Evolutionary conservation across 768 basidiomycete species (phyloP).

Genomic region (Lentinula sp.): DNA sequence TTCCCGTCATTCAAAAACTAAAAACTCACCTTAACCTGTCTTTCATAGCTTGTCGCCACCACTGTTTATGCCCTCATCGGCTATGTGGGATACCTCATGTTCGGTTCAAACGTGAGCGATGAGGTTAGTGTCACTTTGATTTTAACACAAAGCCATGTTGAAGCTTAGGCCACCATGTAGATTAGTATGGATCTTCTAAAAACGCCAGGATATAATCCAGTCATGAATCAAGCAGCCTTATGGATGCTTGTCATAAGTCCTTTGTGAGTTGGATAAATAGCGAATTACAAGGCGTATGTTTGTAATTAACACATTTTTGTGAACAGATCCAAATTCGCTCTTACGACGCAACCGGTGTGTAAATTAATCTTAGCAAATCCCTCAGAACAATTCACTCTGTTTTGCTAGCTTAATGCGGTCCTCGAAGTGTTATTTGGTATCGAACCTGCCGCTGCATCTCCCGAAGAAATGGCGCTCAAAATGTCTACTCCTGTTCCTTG

Average conservation of each 20-base stretch:
- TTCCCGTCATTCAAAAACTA: neutral
- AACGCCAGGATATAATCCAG: conserved; percentile 65
- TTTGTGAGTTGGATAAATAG: conserved; percentile 36
- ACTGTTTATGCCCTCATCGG: conserved; percentile 64
- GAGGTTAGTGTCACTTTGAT: conserved; percentile 45
- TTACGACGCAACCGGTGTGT: conserved; percentile 75
- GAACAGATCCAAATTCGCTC: conserved; percentile 77
- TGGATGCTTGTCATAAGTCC: conserved; percentile 85
- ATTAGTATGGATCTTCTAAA: conserved; percentile 78
- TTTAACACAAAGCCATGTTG: neutral
- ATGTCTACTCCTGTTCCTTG: conserved; percentile 10
- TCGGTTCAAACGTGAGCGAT: conserved; percentile 71
- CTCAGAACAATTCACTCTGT: neutral
- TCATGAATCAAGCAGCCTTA: conserved; percentile 67
- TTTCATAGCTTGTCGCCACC: conserved; percentile 53
- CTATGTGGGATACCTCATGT: conserved; percentile 87
- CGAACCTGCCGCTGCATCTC: conserved; percentile 33
- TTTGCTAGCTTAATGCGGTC: conserved; percentile 66
- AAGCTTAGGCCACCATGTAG: conserved; percentile 26
- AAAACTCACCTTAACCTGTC: no score
- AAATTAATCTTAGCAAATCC: neutral
- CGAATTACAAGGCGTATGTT: neutral
- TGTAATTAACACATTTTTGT: conserved; percentile 8
- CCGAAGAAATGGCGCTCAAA: conserved; percentile 34
- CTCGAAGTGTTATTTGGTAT: conserved; percentile 75